Evolutionary conservation across 2,329 filamentous ascomycete genomes (phyloP).

Genomic region (Claviceps sorghi): DNA sequence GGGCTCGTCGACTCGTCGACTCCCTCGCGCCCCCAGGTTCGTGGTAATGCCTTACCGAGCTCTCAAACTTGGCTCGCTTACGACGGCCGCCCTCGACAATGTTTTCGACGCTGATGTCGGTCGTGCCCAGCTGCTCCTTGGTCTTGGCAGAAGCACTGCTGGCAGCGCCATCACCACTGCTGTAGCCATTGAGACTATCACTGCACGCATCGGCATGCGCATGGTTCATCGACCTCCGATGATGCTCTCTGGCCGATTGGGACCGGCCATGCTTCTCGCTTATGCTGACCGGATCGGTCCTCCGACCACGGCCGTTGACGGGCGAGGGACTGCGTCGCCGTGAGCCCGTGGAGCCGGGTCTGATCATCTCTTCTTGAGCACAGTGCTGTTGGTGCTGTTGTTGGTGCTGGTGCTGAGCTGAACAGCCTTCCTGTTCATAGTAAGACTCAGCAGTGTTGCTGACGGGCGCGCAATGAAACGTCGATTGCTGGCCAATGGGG

Average conservation of each 20-base stretch:
- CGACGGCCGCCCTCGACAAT: slow-evolving; percentile 93
- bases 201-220: slow-evolving; percentile 43
- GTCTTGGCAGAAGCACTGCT: slow-evolving; percentile 58
- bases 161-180: slow-evolving; percentile 71
- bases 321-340: slow-evolving; percentile 69
- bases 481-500: slow-evolving; percentile 36
- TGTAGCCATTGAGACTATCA: slow-evolving; percentile 62
- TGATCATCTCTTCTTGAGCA: slow-evolving; percentile 44
- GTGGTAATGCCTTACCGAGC: slow-evolving; percentile 57
- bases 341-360: slow-evolving; percentile 56
- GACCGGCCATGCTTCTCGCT: slow-evolving; percentile 52
- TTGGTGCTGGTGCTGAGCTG: slow-evolving; percentile 13
- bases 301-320: slow-evolving; percentile 49
- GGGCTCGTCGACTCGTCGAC: neutral
- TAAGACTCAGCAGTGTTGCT: slow-evolving; percentile 26
- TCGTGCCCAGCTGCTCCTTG: slow-evolving; percentile 80
- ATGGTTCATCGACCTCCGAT: slow-evolving; percentile 33
- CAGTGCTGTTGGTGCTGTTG: slow-evolving; percentile 32
- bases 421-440: slow-evolving; percentile 39
- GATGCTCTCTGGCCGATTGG: slow-evolving; percentile 54
- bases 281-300: slow-evolving; percentile 58
- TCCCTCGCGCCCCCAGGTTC: neutral
- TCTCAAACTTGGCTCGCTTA: slow-evolving; percentile 90
- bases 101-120: slow-evolving; percentile 95
- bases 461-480: slow-evolving; percentile 30